Conservation (phyloP, 148 eudicot genomes). For the Rhododendron molle region DNA sequence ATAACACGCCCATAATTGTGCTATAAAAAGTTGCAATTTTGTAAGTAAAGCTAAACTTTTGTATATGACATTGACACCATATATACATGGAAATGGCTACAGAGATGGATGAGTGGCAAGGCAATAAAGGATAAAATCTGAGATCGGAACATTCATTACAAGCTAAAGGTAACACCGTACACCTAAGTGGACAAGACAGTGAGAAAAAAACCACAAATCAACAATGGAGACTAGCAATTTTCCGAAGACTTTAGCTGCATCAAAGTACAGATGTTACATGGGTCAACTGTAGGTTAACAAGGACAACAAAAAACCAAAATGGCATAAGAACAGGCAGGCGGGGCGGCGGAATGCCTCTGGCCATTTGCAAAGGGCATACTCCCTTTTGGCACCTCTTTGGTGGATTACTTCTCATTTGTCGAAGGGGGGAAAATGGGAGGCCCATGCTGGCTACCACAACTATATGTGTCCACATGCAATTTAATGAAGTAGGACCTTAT, state of each 20-base stretch:
- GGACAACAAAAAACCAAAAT: neutral
- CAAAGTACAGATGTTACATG: neutral
- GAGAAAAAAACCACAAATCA: neutral
- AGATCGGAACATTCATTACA: neutral
- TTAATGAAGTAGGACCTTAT: neutral
- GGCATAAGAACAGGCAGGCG: neutral
- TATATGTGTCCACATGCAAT: neutral
- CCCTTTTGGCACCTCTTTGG: neutral
- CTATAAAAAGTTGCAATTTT: neutral
- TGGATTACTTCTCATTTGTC: neutral
- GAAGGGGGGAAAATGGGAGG: neutral
- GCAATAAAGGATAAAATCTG: neutral
- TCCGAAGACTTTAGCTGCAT: neutral
- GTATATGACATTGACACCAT: neutral
- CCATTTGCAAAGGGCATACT: neutral
- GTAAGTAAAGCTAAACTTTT: neutral
- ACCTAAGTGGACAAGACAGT: neutral
- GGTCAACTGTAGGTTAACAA: neutral
- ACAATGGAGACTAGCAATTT: neutral
- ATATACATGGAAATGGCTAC: neutral
- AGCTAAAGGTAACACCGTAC: neutral
- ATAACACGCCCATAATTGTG: neutral
- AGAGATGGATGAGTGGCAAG: neutral
- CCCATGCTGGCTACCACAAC: neutral
- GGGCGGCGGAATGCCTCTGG: neutral